phyloP scores from a whole-genome alignment of 139 green algal species.

The Chlorella vulgaris region DNA sequence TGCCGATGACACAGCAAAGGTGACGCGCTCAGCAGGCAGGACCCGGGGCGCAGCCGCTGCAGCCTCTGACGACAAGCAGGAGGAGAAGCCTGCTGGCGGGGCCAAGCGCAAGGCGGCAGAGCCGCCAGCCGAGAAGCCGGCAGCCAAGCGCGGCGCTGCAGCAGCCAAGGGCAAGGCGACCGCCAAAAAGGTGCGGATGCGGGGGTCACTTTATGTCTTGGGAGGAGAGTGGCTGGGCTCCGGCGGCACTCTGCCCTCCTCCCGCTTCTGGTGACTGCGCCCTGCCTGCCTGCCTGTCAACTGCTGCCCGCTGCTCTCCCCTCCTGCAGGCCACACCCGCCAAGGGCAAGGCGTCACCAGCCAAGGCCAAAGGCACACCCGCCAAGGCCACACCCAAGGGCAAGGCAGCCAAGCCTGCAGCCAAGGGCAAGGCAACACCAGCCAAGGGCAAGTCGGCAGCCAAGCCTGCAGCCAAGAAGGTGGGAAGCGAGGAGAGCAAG shows the following conservation, averaged over 20 bases:
- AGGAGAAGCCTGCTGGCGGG: not conserved
- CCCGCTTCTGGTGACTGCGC: too few relatives aligned
- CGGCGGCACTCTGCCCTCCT: too few relatives aligned
- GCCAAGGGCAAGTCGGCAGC: not conserved
- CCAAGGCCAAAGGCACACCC: too few relatives aligned
- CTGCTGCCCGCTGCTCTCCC: too few relatives aligned
- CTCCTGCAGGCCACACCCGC: too few relatives aligned
- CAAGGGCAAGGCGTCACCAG: too few relatives aligned
- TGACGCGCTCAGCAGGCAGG: constrained; percentile 7
- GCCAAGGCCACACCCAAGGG: not conserved
- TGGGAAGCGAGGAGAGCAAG: not conserved
- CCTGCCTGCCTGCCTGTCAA: too few relatives aligned
- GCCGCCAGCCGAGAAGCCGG: not conserved
- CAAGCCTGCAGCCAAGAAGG: not conserved
- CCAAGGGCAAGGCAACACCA: not conserved
- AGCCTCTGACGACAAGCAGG: not conserved
- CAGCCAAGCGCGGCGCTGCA: not conserved
- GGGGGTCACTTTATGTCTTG: too few relatives aligned
- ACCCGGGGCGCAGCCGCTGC: not conserved
- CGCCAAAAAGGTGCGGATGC: not conserved
- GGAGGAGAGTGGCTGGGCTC: too few relatives aligned
- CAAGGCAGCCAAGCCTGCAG: not conserved
- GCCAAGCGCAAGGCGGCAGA: constrained; percentile 15
- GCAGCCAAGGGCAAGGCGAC: not conserved
- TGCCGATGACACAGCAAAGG: too few relatives aligned